These are phyloP conservation scores for Vitis rotundifolia DNA, from an alignment of 164 flowering plant genomes.

Conservation along the genomic window DNA sequence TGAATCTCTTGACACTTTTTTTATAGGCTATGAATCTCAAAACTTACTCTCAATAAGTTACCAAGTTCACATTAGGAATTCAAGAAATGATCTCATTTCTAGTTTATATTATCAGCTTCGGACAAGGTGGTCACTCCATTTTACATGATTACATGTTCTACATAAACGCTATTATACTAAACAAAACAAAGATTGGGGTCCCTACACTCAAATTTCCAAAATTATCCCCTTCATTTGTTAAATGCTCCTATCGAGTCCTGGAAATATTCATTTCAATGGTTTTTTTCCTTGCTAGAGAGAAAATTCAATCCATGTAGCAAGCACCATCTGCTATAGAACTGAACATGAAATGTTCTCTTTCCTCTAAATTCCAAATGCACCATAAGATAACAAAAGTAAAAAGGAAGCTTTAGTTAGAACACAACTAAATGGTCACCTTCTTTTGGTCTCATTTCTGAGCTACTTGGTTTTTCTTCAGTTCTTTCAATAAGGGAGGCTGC, in stretches of 20 bases:
- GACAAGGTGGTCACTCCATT: neutral
- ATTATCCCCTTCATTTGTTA: neutral
- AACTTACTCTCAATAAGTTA: neutral
- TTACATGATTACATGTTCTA: neutral
- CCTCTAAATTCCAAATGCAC: neutral
- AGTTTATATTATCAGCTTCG: neutral
- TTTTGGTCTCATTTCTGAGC: conserved; percentile 66
- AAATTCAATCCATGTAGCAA: neutral
- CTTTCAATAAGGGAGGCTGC: conserved; percentile 19
- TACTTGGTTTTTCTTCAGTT: conserved; percentile 52
- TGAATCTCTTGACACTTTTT: too few relatives aligned
- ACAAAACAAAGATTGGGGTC: too few relatives aligned
- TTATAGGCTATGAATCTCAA: too few relatives aligned
- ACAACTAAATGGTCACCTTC: conserved; percentile 47
- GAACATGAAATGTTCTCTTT: neutral
- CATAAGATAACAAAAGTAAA: neutral
- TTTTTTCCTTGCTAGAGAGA: neutral
- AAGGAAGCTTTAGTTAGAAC: neutral
- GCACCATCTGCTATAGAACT: neutral
- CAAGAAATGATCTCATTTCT: neutral
- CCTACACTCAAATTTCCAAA: too few relatives aligned
- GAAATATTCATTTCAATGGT: neutral
- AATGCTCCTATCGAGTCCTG: neutral
- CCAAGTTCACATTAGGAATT: neutral
- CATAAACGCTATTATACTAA: neutral